Conservation (phyloP, 257 asterid genomes). For the Solanum etuberosum region DNA sequence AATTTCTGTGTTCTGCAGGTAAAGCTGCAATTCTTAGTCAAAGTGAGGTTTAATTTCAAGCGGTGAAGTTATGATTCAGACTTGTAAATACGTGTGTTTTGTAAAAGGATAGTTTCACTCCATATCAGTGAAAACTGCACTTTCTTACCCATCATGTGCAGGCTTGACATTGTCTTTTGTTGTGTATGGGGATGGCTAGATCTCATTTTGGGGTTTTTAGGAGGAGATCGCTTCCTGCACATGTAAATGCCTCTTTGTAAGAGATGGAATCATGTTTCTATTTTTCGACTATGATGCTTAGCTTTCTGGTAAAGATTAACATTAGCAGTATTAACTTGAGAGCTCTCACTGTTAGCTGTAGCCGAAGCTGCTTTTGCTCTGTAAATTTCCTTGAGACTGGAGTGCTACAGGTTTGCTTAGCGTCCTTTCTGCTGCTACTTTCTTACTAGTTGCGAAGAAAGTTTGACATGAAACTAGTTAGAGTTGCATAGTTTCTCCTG, state of each 20-base stretch:
- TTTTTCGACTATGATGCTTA: background rate
- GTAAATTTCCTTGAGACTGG: background rate
- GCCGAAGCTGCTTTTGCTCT: background rate
- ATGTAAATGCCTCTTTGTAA: background rate
- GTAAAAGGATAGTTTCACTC: background rate
- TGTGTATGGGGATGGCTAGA: background rate
- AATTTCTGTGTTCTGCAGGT: conserved; percentile 40
- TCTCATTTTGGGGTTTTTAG: conserved; percentile 40
- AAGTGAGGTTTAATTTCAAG: conserved; percentile 90
- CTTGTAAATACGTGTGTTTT: background rate
- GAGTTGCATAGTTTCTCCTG: background rate
- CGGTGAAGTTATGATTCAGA: conserved; percentile 19
- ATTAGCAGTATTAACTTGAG: background rate
- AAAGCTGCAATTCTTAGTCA: conserved; percentile 83
- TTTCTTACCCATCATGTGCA: background rate
- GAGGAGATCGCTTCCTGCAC: conserved; percentile 30
- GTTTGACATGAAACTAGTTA: background rate
- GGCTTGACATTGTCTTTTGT: background rate
- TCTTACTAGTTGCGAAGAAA: background rate
- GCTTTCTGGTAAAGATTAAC: background rate
- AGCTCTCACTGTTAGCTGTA: background rate
- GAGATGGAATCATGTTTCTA: background rate
- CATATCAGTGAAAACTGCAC: background rate
- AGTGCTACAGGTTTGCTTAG: background rate
- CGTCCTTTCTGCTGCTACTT: background rate